Percentiles rank a stretch among this genome's conserved stretches.
These are phyloP conservation scores for Eucalyptus regnans DNA, from an alignment of 345 rosid species.

Conservation along the genomic window DNA sequence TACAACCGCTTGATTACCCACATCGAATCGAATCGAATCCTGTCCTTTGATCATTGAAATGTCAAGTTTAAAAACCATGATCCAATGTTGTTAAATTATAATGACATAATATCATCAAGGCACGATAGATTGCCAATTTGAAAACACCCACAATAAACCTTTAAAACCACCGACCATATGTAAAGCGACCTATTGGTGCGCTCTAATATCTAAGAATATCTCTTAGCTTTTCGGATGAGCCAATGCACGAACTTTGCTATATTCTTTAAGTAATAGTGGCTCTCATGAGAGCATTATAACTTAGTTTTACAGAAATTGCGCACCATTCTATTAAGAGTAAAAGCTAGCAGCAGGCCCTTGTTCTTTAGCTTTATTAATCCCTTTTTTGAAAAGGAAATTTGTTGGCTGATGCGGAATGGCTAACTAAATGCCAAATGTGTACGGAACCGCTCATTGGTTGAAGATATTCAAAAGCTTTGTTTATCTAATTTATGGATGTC, in stretches of 20 bases:
- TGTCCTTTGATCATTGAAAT: neutral
- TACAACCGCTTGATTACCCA: neutral
- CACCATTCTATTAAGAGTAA: neutral
- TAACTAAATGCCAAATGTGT: neutral
- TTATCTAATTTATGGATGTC: neutral
- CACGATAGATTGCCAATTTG: neutral
- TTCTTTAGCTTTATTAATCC: neutral
- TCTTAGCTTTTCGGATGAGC: neutral
- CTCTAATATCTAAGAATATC: neutral
- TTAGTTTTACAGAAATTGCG: neutral
- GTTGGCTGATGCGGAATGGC: neutral
- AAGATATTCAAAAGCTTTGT: neutral
- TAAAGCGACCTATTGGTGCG: neutral
- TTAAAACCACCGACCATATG: neutral
- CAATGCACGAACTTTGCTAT: neutral
- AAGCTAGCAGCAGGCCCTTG: neutral
- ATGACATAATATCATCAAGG: neutral
- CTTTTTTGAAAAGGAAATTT: neutral
- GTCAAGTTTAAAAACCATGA: neutral
- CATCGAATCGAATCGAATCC: neutral
- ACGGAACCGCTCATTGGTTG: neutral
- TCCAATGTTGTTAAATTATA: neutral
- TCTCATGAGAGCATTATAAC: neutral
- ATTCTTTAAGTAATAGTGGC: neutral
- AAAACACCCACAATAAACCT: neutral